A percentile compares a stretch with the other conserved stretches of the same genome.
These are phyloP conservation scores for Starmerella floris DNA, from an alignment of 805 yeast genomes.

Conservation along the genomic window DNA sequence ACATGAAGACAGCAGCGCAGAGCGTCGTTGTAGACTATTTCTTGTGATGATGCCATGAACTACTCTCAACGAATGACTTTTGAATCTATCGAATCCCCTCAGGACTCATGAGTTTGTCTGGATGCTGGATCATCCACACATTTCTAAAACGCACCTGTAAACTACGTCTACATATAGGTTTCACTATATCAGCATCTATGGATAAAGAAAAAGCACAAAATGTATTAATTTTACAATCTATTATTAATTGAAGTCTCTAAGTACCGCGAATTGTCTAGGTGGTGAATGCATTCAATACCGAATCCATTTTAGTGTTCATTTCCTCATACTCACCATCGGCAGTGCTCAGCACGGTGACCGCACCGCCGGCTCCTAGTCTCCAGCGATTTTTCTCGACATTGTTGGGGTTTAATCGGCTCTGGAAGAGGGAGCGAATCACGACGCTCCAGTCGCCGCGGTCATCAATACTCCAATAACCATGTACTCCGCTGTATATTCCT, in stretches of 20 bases:
- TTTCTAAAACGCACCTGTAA: no score
- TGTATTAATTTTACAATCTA: no score
- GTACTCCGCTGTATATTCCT: conserved; percentile 87
- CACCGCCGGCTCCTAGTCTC: conserved; percentile 98
- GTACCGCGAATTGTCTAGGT: neutral
- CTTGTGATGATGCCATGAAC: neutral
- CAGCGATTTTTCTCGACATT: conserved; percentile 33
- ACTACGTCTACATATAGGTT: no score
- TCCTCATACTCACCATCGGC: conserved; percentile 85
- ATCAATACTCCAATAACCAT: conserved; percentile 86
- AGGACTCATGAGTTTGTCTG: neutral
- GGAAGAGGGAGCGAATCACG: conserved; percentile 67
- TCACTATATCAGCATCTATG: no score
- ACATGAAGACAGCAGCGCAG: conserved; percentile 23
- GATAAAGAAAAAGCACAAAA: no score
- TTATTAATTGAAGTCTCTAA: no score
- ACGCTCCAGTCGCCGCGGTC: conserved; percentile 94
- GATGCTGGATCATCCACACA: neutral
- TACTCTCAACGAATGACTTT: conserved; percentile 1
- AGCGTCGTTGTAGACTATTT: conserved; percentile 22
- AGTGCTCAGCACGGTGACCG: conserved; percentile 78
- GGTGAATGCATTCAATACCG: conserved; percentile 13
- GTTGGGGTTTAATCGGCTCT: conserved; percentile 24
- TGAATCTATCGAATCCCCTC: no score
- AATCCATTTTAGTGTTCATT: conserved; percentile 60